Percentiles rank a stretch among this genome's conserved stretches.
Evolutionary conservation across 2,329 filamentous ascomycete species (phyloP).

Genomic region (Dactylellina cionopaga): DNA sequence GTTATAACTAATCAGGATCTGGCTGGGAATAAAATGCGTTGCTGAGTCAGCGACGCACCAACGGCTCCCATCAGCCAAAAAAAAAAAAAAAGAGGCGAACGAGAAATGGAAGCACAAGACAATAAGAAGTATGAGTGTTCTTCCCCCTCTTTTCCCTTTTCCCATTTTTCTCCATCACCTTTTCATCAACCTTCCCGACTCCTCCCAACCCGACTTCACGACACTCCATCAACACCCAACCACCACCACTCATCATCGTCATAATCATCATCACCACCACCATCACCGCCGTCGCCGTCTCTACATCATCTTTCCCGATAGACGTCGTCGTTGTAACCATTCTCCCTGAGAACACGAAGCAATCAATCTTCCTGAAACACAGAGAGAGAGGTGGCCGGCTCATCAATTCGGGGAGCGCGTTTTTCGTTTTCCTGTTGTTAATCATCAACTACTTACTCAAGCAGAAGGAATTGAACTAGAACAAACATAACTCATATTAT

Average conservation of each 20-base stretch:
- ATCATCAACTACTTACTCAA: constrained; percentile 28
- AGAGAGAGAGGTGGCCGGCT: constrained; percentile 46
- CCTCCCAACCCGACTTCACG: neutral
- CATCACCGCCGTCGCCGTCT: neutral
- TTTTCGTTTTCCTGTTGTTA: constrained; percentile 53
- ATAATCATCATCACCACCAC: neutral
- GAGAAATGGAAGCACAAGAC: too few relatives aligned
- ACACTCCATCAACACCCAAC: neutral
- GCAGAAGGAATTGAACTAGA: constrained; percentile 48
- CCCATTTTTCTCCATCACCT: constrained; percentile 11
- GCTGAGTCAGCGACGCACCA: constrained; percentile 45
- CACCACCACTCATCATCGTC: neutral
- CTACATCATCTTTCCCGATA: neutral
- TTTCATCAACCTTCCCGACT: constrained; percentile 1
- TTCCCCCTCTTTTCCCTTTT: constrained; percentile 45
- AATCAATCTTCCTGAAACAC: constrained; percentile 24
- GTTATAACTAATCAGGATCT: neutral
- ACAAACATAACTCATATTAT: too few relatives aligned
- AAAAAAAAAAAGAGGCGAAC: constrained; percentile 5
- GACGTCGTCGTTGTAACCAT: neutral
- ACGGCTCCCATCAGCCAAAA: neutral
- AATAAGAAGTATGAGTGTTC: too few relatives aligned
- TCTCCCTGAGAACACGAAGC: constrained; percentile 21
- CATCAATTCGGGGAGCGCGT: constrained; percentile 47
- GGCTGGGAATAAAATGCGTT: neutral